Percentiles rank a stretch among this genome's conserved stretches.
Conservation (phyloP, 2,329 filamentous ascomycete genomes). For the Fusarium coicis region DNA sequence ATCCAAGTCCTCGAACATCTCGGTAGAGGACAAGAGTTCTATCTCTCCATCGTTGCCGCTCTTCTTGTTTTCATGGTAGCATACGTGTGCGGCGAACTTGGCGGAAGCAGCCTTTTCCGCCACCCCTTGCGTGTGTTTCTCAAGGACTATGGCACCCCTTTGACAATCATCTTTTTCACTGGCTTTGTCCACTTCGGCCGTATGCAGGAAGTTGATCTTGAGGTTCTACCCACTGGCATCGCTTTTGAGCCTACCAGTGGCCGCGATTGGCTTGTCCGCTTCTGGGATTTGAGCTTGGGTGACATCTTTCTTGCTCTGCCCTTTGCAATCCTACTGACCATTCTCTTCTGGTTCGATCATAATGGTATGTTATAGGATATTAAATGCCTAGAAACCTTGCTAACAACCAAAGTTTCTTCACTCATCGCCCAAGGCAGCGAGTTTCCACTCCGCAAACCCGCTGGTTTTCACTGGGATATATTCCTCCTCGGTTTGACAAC, state of each 20-base stretch:
- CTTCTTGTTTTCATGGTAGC: slow-evolving; percentile 82
- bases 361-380: slow-evolving; percentile 70
- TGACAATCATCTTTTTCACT: slow-evolving; percentile 88
- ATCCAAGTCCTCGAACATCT: slow-evolving; percentile 85
- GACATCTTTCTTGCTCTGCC: slow-evolving; percentile 88
- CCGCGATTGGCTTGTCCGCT: slow-evolving; percentile 80
- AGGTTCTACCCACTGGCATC: slow-evolving; percentile 78
- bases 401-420: slow-evolving; percentile 68
- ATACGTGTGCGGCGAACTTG: slow-evolving; percentile 78
- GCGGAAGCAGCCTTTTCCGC: slow-evolving; percentile 76
- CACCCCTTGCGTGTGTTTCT: slow-evolving; percentile 83
- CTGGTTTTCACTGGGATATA: slow-evolving; percentile 87
- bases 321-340: slow-evolving; percentile 83
- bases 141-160: slow-evolving; percentile 88
- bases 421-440: slow-evolving; percentile 86
- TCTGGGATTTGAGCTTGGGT: slow-evolving; percentile 79
- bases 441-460: slow-evolving; percentile 82
- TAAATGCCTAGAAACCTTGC: neutral
- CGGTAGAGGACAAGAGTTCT: slow-evolving; percentile 74
- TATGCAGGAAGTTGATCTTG: slow-evolving; percentile 76
- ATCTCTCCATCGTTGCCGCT: slow-evolving; percentile 80
- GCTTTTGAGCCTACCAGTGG: slow-evolving; percentile 83
- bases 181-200: slow-evolving; percentile 88
- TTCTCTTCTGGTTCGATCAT: slow-evolving; percentile 91
- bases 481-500: slow-evolving; percentile 84